phyloP scores from a whole-genome alignment of 768 basidiomycete genomes.

The Lepiota brunneoincarnata region DNA sequence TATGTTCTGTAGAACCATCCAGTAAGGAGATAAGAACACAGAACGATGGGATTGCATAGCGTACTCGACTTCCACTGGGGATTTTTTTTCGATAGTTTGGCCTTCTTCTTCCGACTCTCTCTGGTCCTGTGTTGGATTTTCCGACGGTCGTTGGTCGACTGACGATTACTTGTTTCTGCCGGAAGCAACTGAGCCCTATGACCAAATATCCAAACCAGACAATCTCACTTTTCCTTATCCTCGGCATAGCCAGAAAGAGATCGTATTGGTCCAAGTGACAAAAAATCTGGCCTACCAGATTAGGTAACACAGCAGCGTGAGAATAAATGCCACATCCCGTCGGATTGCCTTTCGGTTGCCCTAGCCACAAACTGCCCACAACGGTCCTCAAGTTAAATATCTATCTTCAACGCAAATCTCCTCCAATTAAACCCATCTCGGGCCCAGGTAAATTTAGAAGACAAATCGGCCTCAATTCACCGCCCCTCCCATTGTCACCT shows the following conservation, averaged over 20 bases:
- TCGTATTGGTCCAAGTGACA: neutral
- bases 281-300: too few species aligned
- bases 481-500: too few species aligned
- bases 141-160: slow-evolving; percentile 67
- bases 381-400: too few species aligned
- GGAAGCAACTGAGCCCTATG: slow-evolving; percentile 6
- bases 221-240: slow-evolving; percentile 61
- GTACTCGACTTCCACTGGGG: slow-evolving; percentile 86
- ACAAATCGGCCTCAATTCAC: too few species aligned
- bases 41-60: slow-evolving; percentile 25
- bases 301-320: too few species aligned
- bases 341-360: too few species aligned
- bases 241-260: slow-evolving; percentile 44
- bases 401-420: too few species aligned
- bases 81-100: slow-evolving; percentile 75
- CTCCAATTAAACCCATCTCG: too few species aligned
- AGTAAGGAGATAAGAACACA: neutral
- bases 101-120: slow-evolving; percentile 74
- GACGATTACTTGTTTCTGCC: slow-evolving; percentile 82
- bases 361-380: too few species aligned
- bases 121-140: slow-evolving; percentile 73
- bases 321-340: too few species aligned
- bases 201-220: neutral
- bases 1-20: slow-evolving; percentile 47
- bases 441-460: too few species aligned